Percentiles rank a stretch among this genome's conserved stretches.
Evolutionary conservation across 75 land plant species (phyloP).

Genomic region (Pseudotsuga menziesii): DNA sequence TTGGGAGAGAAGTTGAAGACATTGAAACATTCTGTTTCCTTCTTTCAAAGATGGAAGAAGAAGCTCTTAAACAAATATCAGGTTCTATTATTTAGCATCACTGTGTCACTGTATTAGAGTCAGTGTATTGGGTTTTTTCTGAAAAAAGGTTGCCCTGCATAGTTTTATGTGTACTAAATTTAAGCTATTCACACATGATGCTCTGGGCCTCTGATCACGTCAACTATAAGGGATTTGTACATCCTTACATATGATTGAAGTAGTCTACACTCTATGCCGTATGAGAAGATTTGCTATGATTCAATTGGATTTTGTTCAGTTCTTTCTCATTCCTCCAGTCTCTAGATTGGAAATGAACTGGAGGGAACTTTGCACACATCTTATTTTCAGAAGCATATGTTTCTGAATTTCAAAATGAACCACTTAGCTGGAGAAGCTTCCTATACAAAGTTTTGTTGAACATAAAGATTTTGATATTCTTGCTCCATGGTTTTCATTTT

Average conservation of each 20-base stretch:
- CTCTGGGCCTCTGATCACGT: background rate
- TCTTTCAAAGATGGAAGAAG: slow-evolving; percentile 41
- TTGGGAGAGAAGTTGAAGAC: slow-evolving; percentile 53
- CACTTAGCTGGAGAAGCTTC: background rate
- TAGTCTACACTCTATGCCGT: background rate
- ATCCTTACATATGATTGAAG: background rate
- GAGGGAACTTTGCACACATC: no score
- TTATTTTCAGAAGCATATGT: background rate
- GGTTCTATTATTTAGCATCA: background rate
- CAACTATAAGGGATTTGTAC: background rate
- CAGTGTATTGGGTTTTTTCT: background rate
- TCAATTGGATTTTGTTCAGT: background rate
- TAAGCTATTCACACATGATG: background rate
- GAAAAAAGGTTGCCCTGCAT: background rate
- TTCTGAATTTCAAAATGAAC: background rate
- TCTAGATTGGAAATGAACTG: slow-evolving; percentile 1
- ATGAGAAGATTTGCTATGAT: background rate
- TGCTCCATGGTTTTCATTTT: background rate
- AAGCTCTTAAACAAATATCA: slow-evolving; percentile 15
- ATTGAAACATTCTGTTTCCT: slow-evolving; percentile 22
- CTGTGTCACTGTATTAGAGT: no score
- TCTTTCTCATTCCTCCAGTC: background rate
- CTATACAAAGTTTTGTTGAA: background rate
- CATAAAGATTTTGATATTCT: background rate
- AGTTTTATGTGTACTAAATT: background rate